These are phyloP conservation scores for Microcyclospora tardicrescens DNA, from an alignment of 2,329 filamentous ascomycete species.

Conservation along the genomic window DNA sequence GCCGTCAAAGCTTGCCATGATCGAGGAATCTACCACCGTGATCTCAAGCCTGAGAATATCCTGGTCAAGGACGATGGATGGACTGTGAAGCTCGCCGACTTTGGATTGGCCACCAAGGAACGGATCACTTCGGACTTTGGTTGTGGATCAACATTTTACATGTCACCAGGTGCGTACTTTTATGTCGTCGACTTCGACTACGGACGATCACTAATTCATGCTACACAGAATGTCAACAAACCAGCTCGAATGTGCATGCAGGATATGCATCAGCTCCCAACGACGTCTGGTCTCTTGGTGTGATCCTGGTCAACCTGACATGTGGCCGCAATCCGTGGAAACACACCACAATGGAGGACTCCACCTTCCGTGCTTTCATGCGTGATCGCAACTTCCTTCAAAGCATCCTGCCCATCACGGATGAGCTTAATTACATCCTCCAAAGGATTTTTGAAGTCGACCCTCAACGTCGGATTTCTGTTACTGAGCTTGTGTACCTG, in stretches of 20 bases:
- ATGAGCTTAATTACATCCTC: constrained; percentile 79
- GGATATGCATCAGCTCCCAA: constrained; percentile 89
- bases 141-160: constrained; percentile 97
- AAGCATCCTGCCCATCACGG: constrained; percentile 80
- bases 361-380: constrained; percentile 83
- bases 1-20: constrained; percentile 92
- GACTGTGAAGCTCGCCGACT: constrained; percentile 92
- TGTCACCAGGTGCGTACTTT: constrained; percentile 72
- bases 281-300: constrained; percentile 95
- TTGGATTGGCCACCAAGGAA: constrained; percentile 83
- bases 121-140: constrained; percentile 83
- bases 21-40: constrained; percentile 88
- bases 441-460: constrained; percentile 77
- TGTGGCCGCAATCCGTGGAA: constrained; percentile 99
- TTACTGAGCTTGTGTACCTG: constrained; percentile 63
- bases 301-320: constrained; percentile 92
- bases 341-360: constrained; percentile 82
- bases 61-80: constrained; percentile 77
- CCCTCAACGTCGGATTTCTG: constrained; percentile 67
- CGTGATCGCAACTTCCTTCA: constrained; percentile 78
- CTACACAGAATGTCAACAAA: constrained; percentile 74
- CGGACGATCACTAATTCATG: constrained; percentile 6
- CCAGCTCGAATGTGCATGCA: constrained; percentile 52
- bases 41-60: constrained; percentile 97
- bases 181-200: not conserved